Percentiles rank a stretch among this genome's conserved stretches.
Evolutionary conservation across 352 stramenopile species (phyloP).

Genomic region (Blastocystis sp.): DNA sequence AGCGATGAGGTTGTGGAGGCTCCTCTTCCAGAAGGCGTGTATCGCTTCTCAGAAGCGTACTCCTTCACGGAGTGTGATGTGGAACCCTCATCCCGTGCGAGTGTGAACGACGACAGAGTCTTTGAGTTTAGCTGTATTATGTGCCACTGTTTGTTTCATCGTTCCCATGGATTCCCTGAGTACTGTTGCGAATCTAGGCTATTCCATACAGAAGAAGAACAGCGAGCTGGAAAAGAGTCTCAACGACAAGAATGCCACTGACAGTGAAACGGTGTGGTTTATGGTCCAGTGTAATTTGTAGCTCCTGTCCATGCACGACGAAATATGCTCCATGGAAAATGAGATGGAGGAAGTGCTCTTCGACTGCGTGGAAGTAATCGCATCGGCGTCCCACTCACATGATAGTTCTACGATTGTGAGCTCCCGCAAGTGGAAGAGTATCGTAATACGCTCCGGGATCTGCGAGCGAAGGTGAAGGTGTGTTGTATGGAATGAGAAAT

Average conservation of each 20-base stretch:
- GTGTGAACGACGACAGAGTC: too few species aligned
- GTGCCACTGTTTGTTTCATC: not conserved
- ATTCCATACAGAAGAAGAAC: not conserved
- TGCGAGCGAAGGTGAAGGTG: conserved; percentile 7
- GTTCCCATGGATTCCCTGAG: conserved; percentile 23
- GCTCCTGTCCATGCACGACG: conserved; percentile 4
- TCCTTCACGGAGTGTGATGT: not conserved
- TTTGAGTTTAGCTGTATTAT: too few species aligned
- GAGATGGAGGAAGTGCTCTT: conserved; percentile 57
- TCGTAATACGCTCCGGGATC: not conserved
- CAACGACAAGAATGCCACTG: not conserved
- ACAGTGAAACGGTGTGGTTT: not conserved
- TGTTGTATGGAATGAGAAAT: not conserved
- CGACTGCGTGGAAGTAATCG: conserved; percentile 33
- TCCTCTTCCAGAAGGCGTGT: not conserved
- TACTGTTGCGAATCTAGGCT: conserved; percentile 16
- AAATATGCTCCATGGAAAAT: conserved; percentile 26
- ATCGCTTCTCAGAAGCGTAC: not conserved
- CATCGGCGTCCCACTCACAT: not conserved
- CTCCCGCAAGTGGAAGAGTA: conserved; percentile 13
- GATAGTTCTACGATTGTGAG: conserved; percentile 58
- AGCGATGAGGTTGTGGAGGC: not conserved
- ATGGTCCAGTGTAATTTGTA: not conserved
- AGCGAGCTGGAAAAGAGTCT: conserved; percentile 2
- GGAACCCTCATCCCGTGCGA: not conserved